These are phyloP conservation scores for Pseudomassariella vexata DNA, from an alignment of 2,329 filamentous ascomycete species.

Conservation along the genomic window DNA sequence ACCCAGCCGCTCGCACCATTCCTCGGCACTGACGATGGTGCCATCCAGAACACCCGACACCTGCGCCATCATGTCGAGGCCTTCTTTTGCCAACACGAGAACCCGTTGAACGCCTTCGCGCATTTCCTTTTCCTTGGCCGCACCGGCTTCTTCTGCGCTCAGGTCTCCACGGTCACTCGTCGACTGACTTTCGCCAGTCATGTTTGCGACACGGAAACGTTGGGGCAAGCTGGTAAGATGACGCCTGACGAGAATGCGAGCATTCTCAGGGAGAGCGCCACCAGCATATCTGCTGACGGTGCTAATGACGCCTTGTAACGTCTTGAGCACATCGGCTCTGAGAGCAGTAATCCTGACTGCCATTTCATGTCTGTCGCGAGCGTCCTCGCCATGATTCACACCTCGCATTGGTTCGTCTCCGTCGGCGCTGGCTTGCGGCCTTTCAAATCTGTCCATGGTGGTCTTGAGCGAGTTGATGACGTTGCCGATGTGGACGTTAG, in stretches of 20 bases:
- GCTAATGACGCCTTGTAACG: slow-evolving; percentile 74
- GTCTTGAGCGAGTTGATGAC: slow-evolving; percentile 69
- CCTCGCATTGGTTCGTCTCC: slow-evolving; percentile 19
- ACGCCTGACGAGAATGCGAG: slow-evolving; percentile 71
- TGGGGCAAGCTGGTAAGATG: slow-evolving; percentile 82
- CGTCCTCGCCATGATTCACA: slow-evolving; percentile 15
- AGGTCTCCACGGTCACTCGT: slow-evolving; percentile 15
- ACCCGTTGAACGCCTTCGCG: slow-evolving; percentile 67
- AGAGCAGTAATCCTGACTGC: slow-evolving; percentile 61
- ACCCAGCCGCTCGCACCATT: slow-evolving; percentile 80
- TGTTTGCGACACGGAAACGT: slow-evolving; percentile 70
- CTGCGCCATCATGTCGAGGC: slow-evolving; percentile 89
- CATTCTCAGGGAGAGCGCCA: slow-evolving; percentile 87
- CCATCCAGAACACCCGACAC: slow-evolving; percentile 83
- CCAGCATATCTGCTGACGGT: slow-evolving; percentile 86
- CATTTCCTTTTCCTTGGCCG: slow-evolving; percentile 35
- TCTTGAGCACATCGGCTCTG: slow-evolving; percentile 67
- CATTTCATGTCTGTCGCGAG: slow-evolving; percentile 41
- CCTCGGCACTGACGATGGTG: slow-evolving; percentile 84
- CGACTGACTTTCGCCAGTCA: slow-evolving; percentile 29
- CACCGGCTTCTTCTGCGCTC: slow-evolving; percentile 28
- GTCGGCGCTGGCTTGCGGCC: slow-evolving; percentile 23
- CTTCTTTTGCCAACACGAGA: slow-evolving; percentile 80
- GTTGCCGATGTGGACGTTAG: slow-evolving; percentile 73
- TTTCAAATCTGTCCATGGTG: slow-evolving; percentile 76